Percentiles rank a stretch among this genome's conserved stretches.
Evolutionary conservation across 495 filamentous ascomycete genomes (phyloP).

Genomic region (Hypoxylon rickii): DNA sequence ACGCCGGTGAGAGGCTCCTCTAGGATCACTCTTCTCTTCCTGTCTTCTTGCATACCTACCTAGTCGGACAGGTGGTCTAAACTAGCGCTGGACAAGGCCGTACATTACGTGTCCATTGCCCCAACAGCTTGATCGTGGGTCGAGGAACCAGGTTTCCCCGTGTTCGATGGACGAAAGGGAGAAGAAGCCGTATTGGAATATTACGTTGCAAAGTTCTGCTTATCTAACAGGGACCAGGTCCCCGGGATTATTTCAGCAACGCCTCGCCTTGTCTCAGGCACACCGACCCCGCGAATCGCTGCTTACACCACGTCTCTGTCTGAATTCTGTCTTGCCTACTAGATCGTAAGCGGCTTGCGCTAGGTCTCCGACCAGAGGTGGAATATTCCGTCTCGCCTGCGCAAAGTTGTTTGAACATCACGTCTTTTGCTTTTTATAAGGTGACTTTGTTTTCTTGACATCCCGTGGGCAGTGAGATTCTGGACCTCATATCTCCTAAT

Average conservation of each 20-base stretch:
- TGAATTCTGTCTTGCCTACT: conserved; percentile 3
- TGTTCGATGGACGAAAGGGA: conserved; percentile 5
- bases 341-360: conserved; percentile 4
- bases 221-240: conserved; percentile 20
- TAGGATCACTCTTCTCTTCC: no score
- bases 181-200: not conserved
- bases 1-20: no score
- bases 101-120: no score
- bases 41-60: no score
- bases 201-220: no score
- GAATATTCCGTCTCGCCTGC: conserved; percentile 11
- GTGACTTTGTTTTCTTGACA: no score
- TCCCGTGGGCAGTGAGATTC: conserved; percentile 10
- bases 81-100: no score
- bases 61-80: no score
- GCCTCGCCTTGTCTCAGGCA: conserved; percentile 23
- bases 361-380: conserved; percentile 1
- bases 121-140: not conserved
- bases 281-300: conserved; percentile 17
- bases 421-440: no score
- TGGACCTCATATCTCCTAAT: conserved; percentile 18
- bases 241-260: conserved; percentile 23
- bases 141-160: not conserved
- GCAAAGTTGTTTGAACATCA: conserved; percentile 18
- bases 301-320: conserved; percentile 1